Base-by-base conservation (phyloP, 2,329 filamentous ascomycete genomes). In the Rutstroemia sp. region DNA sequence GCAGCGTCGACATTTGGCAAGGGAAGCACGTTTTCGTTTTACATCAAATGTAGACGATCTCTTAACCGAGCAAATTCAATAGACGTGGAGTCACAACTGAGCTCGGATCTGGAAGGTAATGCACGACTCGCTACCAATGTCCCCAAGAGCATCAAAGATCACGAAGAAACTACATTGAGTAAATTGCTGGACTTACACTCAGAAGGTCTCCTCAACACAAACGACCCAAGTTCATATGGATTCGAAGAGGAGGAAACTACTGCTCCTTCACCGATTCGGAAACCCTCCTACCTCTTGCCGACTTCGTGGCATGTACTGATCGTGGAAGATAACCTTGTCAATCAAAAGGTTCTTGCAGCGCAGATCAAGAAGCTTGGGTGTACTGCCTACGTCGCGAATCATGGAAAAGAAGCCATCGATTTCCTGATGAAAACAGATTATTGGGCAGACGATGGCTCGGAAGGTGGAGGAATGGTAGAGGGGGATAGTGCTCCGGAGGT, bases 21-120 rank as follows among this genome's bases (percentile, higher is more conserved):
- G 21, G 88, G 88, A 1, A 88, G 83, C 60, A 89, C 83, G 0
- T 91, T 91, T 71, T 84, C 84, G 0, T 91, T 92, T 67, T 86
- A 90, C 64, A 80, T 86, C n/a, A 67, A 47, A 30, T 34, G 30
- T 12, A 34, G 30, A 12, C 48, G 78, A 83, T 41, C 57, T 63
- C 6, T 56, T 59, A 38, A 51, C 52, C 27, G 51, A 58, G 27
- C 14, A 39, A 42, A 27, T n/a, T 25, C 54, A 21, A 50, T 44
- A n/a, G 37, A 53, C 44, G 12, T 46, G 17, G 30, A 51, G 44
- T 51, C 48, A 37, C 52, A 46, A n/a, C 19, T 42, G 19, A 14
- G 23, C 8, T 47, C 45, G 21, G 42, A 57, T 49, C 25, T 55
- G 12, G 10, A 56, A 23, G 14, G 37, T n/a, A 25, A 57, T 51